These are phyloP conservation scores for Linum trigynum DNA, from an alignment of 345 rosid species.

Conservation along the genomic window DNA sequence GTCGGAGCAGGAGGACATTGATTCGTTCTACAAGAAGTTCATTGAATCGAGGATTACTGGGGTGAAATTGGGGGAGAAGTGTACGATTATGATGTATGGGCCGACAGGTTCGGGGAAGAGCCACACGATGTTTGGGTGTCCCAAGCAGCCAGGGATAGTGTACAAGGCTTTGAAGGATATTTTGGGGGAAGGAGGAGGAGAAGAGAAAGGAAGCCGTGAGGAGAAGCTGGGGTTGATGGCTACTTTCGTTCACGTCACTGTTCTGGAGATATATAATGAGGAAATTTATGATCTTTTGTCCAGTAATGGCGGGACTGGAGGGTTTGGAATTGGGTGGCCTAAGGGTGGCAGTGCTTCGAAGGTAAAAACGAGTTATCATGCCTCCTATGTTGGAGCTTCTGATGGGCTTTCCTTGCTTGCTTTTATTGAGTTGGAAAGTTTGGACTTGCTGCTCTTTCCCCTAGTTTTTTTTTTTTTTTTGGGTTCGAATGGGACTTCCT, in stretches of 20 bases:
- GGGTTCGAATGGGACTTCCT: background rate
- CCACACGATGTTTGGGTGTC: constrained; percentile 86
- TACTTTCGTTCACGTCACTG: constrained; percentile 77
- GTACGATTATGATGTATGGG: constrained; percentile 96
- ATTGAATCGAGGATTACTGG: constrained; percentile 64
- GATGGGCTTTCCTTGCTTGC: background rate
- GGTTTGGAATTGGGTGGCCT: constrained; percentile 72
- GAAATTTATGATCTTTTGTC: constrained; percentile 90
- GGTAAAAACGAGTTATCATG: constrained; percentile 20
- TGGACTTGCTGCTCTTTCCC: background rate
- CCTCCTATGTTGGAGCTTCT: background rate
- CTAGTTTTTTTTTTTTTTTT: background rate
- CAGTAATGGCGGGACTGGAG: constrained; percentile 48
- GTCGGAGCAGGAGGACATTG: constrained; percentile 69
- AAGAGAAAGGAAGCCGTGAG: constrained; percentile 22
- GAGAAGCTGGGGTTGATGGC: constrained; percentile 24
- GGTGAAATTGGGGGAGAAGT: constrained; percentile 68
- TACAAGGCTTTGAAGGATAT: constrained; percentile 63
- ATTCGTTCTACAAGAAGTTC: constrained; percentile 62
- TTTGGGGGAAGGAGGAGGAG: constrained; percentile 48
- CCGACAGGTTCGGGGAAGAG: constrained; percentile 98
- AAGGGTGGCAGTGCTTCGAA: constrained; percentile 63
- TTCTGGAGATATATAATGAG: constrained; percentile 87
- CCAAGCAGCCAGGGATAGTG: constrained; percentile 86
- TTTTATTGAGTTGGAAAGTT: background rate